Base-by-base conservation (phyloP, 176 grass and related monocot genomes). In the Otatea glauca region DNA sequence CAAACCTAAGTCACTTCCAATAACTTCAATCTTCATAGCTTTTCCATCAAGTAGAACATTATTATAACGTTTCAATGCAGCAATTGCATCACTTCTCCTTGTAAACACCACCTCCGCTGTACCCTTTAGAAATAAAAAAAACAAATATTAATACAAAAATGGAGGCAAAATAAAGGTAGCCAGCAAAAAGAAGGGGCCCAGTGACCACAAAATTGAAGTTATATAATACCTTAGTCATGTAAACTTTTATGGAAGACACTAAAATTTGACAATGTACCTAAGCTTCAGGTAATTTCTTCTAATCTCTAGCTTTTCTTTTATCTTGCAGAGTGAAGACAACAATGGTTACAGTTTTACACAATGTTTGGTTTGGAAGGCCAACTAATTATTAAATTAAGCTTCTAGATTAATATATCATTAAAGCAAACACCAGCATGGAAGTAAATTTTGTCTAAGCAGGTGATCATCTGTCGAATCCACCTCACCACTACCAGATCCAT, bases 11-110 rank as follows among this genome's bases (percentile, higher is more conserved):
- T 94, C 90, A 85, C 70, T 92, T 81, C 89, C 90, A 65, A 97
- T 91, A 68, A 97, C 87, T 86, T 97, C 84, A 81, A 94, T 89
- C 84, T 91, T 97, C 92, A 97, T 94, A 78, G 89, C 70, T 82
- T 92, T 97, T 49, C 92, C 94, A 91, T 89, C 94, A 84, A 94
- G 85, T 21, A 88, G 85, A 80, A 89, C 88, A 89, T 89, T 91
- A 78, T 92, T 97, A 74, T 97, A 94, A 44, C 89, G 86, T 88
- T 94, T 94, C 64, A 91, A 73, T 21, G 94, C 90, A 90, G 88
- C 89, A 77, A 97, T 74, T 77, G 92, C 90, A 92, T 97, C 94
- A 32, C 88, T 91, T 83, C 90, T 97, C 81, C 90, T 92, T 74
- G 81, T 86, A 81, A 91, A 97, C 27, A 97, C 86, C 34, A 97